Base-by-base conservation (phyloP, 768 basidiomycete genomes). In the Calocera viscosa region DNA sequence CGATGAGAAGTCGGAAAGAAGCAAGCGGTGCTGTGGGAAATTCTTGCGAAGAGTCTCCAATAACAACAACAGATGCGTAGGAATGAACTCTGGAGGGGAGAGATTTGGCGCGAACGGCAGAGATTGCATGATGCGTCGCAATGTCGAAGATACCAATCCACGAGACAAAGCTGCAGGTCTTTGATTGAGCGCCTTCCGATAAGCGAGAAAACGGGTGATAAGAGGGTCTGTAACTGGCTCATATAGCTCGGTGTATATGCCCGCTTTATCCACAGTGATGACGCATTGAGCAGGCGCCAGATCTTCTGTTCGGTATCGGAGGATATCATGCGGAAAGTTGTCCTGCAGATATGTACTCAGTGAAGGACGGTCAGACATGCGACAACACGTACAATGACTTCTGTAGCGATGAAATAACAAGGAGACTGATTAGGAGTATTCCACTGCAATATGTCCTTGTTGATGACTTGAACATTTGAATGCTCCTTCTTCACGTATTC, bases 321-420 rank as follows among this genome's bases (percentile, higher is more conserved):
- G 82, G 72, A 95, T 82, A 73, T 99, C 96, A 74, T 98, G 95
- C 0, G 93, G 88, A 72, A 97, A 95, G 76, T 99, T 99, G 77
- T 98, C 95, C 89, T 92, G 2, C 43, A 30, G 64, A 28, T 32
- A 1, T n/a, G n/a, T n/a, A 26, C 16, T 41, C 49, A 66, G 64
- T 22, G 17, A 26, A n/a, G 24, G 12, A 66, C 33, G 32, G 22
- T 40, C 43, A 19, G 43, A 19, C 7, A 19, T 47, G 3, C 19
- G 43, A 28, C 30, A 60, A 14, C 2, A 83, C 90, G 78, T 75
- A 94, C 91, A 67, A 96, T 83, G 35, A 99, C 96, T 79, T 99
- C 96, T 81, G 97, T 84, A 1, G 93, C 94, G 26, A 99, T 75
- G 72, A 99, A 87, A 75, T 89, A 97, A 76, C 95, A 97, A 40